Evolutionary conservation across 2,329 filamentous ascomycete species (phyloP).

Genomic region (Colletotrichum filicis): DNA sequence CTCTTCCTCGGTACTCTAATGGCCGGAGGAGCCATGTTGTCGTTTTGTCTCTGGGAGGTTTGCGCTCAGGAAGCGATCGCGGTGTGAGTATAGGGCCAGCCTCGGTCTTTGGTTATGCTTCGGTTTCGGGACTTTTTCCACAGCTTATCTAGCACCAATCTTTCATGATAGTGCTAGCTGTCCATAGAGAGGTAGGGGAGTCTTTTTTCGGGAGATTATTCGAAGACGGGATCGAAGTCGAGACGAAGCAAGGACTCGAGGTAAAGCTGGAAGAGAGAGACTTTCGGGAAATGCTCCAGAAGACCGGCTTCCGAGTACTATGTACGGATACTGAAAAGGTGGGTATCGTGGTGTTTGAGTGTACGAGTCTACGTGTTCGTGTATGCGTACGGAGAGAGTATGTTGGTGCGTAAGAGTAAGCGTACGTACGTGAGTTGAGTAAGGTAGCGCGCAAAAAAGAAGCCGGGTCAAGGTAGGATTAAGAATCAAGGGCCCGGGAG

Average conservation of each 20-base stretch:
- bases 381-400: conserved; percentile 10
- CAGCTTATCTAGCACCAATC: conserved; percentile 14
- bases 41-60: neutral
- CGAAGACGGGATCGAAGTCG: neutral
- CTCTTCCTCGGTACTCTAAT: conserved; percentile 59
- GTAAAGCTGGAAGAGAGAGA: neutral
- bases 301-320: conserved; percentile 37
- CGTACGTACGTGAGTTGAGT: neutral
- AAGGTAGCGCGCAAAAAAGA: neutral
- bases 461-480: neutral
- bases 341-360: conserved; percentile 15
- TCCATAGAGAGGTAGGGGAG: conserved; percentile 8
- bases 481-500: conserved; percentile 14
- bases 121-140: conserved; percentile 15
- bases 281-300: conserved; percentile 21
- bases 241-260: neutral
- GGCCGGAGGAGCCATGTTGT: conserved; percentile 61
- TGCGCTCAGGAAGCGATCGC: conserved; percentile 4
- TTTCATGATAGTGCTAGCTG: conserved; percentile 32
- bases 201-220: neutral
- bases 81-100: conserved; percentile 14
- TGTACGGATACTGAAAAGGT: conserved; percentile 13
- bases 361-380: neutral
- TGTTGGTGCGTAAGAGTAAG: neutral
- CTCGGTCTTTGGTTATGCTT: conserved; percentile 26